Evolutionary conservation across 306 rosid species (phyloP).

Genomic region (Castanospermum australe): DNA sequence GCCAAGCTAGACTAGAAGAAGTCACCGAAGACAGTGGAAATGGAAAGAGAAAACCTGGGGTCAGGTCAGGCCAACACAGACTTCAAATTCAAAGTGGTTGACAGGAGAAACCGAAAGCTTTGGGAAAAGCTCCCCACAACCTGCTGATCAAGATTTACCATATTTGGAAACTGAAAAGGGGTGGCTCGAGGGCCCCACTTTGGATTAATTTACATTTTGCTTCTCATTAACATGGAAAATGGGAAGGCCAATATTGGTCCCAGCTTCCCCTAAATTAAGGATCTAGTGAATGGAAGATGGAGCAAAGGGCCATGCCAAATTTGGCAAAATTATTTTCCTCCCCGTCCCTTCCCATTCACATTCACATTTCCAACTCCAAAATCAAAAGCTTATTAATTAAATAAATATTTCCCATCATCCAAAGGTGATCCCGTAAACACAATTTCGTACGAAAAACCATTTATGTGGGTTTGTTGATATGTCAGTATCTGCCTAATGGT

Average conservation of each 20-base stretch:
- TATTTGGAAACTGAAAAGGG: slow-evolving; percentile 37
- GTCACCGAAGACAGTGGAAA: not conserved
- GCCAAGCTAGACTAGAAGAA: not conserved
- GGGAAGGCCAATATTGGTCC: slow-evolving; percentile 22
- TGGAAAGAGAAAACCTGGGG: not conserved
- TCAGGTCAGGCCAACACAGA: slow-evolving; percentile 22
- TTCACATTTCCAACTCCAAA: not conserved
- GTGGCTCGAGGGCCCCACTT: slow-evolving; percentile 23
- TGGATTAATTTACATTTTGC: not conserved
- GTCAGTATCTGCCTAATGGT: not conserved
- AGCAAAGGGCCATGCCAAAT: slow-evolving; percentile 12
- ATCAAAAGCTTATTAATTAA: not conserved
- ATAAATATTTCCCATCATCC: not conserved
- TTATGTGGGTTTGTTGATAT: not conserved
- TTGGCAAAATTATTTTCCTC: not conserved
- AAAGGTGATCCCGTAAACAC: not conserved
- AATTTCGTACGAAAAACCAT: not conserved
- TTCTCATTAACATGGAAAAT: not conserved
- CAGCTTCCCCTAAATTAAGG: slow-evolving; percentile 27
- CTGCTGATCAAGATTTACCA: slow-evolving; percentile 30
- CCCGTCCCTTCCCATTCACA: not conserved
- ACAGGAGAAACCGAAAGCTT: slow-evolving; percentile 22
- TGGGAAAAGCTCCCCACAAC: slow-evolving; percentile 27
- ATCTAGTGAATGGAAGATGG: not conserved
- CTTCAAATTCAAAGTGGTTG: slow-evolving; percentile 25